Evolutionary conservation across 768 basidiomycete species (phyloP), one percentile per base, ranked within the genome.

Genomic region (Postia placenta): DNA sequence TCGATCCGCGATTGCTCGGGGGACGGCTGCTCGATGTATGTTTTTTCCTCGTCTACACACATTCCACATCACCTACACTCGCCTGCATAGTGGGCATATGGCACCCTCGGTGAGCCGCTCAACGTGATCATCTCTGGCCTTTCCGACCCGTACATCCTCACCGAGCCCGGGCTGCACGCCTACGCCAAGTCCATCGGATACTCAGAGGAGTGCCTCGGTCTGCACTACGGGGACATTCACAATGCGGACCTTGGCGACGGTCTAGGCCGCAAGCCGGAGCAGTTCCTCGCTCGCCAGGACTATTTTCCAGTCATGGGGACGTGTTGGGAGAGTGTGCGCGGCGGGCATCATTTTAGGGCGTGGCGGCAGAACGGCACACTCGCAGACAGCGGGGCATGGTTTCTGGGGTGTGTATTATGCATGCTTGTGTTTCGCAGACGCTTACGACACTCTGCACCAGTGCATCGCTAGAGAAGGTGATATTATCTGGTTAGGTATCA

Each of bases 311-410:
- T 83, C 28, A 83, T 80, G 75, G 91, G 91, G 23, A 88, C 88
- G 0, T 93, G 91, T 64, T 90, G 91, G 86, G 90, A 93, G 72
- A 88, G 81, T 57, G 64, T 92, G 20, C 37, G 59, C 75, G 89
- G 89, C n/a, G 91, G 90, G 2, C 83, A 92, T 49, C 92, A 93
- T 61, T 93, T 88, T 59, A 77, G 90, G 42, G 88, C 88, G 6
- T 93, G 90, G 90, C 82, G 80, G 60, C 90, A 93, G 72, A 89
- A 91, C 56, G 90, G 88, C 2, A 81, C 85, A 0, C 59, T 69
- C 15, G 87, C 78, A 0, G 70, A 83, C 57, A 85, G 78, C 42
- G 80, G 84, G 0, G 90, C 90, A 6, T 92, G 90, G 90, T 92
- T 92, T 59, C 70, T 93, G 9, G 89, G 79, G 87, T 85, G 60